Evolutionary conservation across 768 basidiomycete genomes (phyloP).

Genomic region (Boletus subparvulus): DNA sequence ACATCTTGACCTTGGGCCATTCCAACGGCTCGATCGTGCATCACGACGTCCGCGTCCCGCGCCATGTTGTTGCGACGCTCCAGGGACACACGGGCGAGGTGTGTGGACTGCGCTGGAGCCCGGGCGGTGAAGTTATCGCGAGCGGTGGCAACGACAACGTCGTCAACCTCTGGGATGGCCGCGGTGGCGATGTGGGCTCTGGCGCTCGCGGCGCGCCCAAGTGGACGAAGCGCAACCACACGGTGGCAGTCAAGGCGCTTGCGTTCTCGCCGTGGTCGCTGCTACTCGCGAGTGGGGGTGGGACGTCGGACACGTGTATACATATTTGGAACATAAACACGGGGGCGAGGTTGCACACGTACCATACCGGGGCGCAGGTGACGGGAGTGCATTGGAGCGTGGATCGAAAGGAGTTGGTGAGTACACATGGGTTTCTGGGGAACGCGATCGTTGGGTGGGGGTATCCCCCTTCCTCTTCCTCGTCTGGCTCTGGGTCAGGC

Average conservation of each 20-base stretch:
- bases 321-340: constrained; percentile 92
- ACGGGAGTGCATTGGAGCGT: constrained; percentile 83
- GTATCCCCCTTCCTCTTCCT: too few relatives aligned
- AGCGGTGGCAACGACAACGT: too few relatives aligned
- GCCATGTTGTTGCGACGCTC: constrained; percentile 89
- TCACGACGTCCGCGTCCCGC: constrained; percentile 86
- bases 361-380: constrained; percentile 60
- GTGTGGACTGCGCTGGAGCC: constrained; percentile 87
- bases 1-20: constrained; percentile 55
- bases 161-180: too few relatives aligned
- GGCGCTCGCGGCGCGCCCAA: constrained; percentile 62
- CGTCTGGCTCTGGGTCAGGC: constrained; percentile 47
- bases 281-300: constrained; percentile 87
- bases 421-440: constrained; percentile 93
- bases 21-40: constrained; percentile 95
- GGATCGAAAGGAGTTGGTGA: constrained; percentile 87
- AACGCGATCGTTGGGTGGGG: constrained; percentile 72
- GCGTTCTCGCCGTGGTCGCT: constrained; percentile 98
- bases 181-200: constrained; percentile 48
- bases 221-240: constrained; percentile 91
- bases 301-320: constrained; percentile 89
- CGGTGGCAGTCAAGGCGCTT: constrained; percentile 84
- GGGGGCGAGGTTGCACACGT: constrained; percentile 84
- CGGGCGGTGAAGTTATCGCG: constrained; percentile 88
- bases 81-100: constrained; percentile 78